A percentile compares a stretch with the other conserved stretches of the same genome.
Evolutionary conservation across 768 basidiomycete species (phyloP).

Genomic region (Kwoniella sp.): DNA sequence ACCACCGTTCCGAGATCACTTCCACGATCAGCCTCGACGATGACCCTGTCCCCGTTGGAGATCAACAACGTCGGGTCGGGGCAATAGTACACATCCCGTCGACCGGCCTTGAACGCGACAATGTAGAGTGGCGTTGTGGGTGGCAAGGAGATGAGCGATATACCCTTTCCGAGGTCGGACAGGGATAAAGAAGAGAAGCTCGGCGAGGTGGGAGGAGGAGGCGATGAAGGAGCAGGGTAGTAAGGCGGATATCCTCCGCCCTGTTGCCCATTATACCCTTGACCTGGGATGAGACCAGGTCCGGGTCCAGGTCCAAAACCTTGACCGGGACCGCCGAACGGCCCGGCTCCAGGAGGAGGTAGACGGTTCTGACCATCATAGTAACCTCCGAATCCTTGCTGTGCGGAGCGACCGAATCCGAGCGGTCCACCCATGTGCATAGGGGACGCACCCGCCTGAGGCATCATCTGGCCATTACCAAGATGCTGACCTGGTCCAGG

Average conservation of each 20-base stretch:
- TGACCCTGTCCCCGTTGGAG: constrained; percentile 82
- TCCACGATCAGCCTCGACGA: constrained; percentile 94
- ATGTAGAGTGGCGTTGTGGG: constrained; percentile 86
- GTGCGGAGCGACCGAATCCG: neutral
- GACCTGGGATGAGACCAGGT: neutral
- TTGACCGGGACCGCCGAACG: constrained; percentile 19
- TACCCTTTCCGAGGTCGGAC: constrained; percentile 69
- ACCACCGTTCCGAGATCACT: constrained; percentile 81
- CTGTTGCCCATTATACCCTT: neutral
- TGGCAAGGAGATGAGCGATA: constrained; percentile 78
- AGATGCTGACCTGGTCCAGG: constrained; percentile 2
- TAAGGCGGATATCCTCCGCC: constrained; percentile 1
- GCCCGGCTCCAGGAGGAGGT: constrained; percentile 9
- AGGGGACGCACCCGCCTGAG: neutral
- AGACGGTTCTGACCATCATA: neutral
- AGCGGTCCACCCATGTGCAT: neutral
- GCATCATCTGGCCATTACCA: constrained; percentile 1
- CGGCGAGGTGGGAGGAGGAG: constrained; percentile 19
- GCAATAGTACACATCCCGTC: constrained; percentile 90
- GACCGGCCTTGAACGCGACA: constrained; percentile 94
- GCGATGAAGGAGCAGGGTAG: constrained; percentile 4
- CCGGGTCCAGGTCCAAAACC: constrained; percentile 2
- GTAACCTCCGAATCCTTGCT: neutral
- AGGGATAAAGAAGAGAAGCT: constrained; percentile 40
- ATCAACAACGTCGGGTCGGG: constrained; percentile 65